Evolutionary conservation across 164 flowering plant genomes (phyloP).

Genomic region (Chimonanthus salicifolius): DNA sequence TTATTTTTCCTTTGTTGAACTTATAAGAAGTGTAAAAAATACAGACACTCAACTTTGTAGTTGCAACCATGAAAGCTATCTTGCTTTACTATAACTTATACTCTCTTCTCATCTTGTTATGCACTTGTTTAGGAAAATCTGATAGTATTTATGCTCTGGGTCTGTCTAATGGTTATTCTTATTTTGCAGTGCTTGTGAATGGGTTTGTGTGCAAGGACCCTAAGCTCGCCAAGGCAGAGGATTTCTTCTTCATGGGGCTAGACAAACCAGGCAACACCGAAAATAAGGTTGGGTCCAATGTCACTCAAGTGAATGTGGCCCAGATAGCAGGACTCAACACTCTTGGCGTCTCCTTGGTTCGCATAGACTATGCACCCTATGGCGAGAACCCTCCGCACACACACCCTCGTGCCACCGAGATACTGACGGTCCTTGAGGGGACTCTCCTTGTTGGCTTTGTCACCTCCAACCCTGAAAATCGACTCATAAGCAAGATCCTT

Average conservation of each 20-base stretch:
- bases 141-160: neutral
- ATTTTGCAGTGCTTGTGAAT: neutral
- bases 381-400: constrained; percentile 12
- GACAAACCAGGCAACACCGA: neutral
- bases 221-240: neutral
- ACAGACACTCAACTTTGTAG: too few species aligned
- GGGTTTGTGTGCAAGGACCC: neutral
- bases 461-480: constrained; percentile 8
- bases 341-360: neutral
- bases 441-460: constrained; percentile 16
- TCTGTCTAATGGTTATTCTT: neutral
- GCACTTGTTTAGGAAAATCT: neutral
- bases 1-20: too few species aligned
- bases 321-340: neutral
- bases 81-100: too few species aligned
- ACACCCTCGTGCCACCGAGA: constrained; percentile 13
- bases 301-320: neutral
- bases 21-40: too few species aligned
- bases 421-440: constrained; percentile 14
- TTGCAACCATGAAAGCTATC: too few species aligned
- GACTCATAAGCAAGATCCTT: constrained; percentile 9
- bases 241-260: neutral
- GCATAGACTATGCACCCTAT: neutral
- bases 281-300: neutral
- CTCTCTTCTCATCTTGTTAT: neutral